These are phyloP conservation scores for Agrocybe chaxingu DNA, from an alignment of 768 basidiomycete species.

Conservation along the genomic window DNA sequence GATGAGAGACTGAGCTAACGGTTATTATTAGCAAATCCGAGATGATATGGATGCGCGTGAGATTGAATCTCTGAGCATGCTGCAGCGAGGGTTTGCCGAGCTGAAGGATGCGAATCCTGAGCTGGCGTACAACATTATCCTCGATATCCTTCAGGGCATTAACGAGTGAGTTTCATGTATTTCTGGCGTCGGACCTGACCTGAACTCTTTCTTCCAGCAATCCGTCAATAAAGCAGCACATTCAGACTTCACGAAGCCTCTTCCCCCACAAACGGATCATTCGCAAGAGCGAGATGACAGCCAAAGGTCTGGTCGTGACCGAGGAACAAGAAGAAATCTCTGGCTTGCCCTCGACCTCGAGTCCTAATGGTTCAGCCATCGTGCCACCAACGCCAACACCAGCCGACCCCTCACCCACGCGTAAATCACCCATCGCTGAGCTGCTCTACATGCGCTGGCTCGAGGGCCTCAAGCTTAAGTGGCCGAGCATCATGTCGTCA, in stretches of 20 bases:
- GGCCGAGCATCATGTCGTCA: constrained; percentile 66
- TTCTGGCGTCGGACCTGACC: constrained; percentile 3
- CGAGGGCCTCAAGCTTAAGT: constrained; percentile 86
- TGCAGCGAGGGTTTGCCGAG: constrained; percentile 86
- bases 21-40: constrained; percentile 50
- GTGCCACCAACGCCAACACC: constrained; percentile 18
- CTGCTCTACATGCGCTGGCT: constrained; percentile 97
- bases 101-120: constrained; percentile 80
- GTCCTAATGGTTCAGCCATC: constrained; percentile 21
- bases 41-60: constrained; percentile 89
- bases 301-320: constrained; percentile 78
- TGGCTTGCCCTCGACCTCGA: constrained; percentile 40
- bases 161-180: constrained; percentile 66
- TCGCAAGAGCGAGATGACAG: constrained; percentile 82
- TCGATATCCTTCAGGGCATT: constrained; percentile 87
- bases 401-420: constrained; percentile 41
- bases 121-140: constrained; percentile 81
- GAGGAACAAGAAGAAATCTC: constrained; percentile 75
- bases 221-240: constrained; percentile 71
- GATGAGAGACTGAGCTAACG: not conserved
- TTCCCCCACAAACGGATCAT: constrained; percentile 79
- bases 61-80: constrained; percentile 85
- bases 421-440: constrained; percentile 90
- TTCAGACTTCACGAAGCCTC: constrained; percentile 76
- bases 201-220: constrained; percentile 46